Base-by-base conservation (phyloP, 352 stramenopile genomes). In the Pythium sp. region DNA sequence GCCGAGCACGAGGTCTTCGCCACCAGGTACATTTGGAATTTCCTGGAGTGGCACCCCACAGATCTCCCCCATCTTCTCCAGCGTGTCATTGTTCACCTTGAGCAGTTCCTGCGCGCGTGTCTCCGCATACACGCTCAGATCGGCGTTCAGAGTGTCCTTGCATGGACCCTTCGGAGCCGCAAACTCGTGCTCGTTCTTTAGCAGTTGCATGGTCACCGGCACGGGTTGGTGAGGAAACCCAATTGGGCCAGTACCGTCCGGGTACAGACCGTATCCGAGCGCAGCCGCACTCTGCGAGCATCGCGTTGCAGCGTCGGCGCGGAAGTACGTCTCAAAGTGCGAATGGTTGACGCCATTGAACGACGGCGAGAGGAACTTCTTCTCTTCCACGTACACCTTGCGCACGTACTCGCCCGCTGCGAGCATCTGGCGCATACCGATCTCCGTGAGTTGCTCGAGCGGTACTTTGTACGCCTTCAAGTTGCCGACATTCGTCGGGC, bases 301-400 rank as follows among this genome's bases (percentile, higher is more conserved):
- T 18, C 88, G 86, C 68, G 83, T 91, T 15, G 86, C 87, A 1
- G 87, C 82, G 55, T 95, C 87, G 30, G 87, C 82, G 58, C 87
- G 87, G 68, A 94, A 95, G 67, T 95, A 95, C 54, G 84, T 82
- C 74, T 95, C 82, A 65, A 95, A 93, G 68, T 95, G 87, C 54
- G 78, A 73, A 70, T 93, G 81, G 38, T 88, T 81, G 14, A 81
- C 72, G 69, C 87, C 87, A 54, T 90, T 90, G 34, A 94, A 78
- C 34, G 84, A 84, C 53, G 78, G 77, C 41, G 86, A 85, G 22
- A 93, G 72, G 71, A 93, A 94, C 58, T 82, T 72, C 20, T 82
- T 74, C 43, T 90, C 72, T 43, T 86, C 72, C 41, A 92, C 82
- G 70, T 95, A 95, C 53, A 83, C 80, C 26, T 74, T 54, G 60